Conservation (phyloP, 2,329 filamentous ascomycete species). For the Clonostachys byssicola region DNA sequence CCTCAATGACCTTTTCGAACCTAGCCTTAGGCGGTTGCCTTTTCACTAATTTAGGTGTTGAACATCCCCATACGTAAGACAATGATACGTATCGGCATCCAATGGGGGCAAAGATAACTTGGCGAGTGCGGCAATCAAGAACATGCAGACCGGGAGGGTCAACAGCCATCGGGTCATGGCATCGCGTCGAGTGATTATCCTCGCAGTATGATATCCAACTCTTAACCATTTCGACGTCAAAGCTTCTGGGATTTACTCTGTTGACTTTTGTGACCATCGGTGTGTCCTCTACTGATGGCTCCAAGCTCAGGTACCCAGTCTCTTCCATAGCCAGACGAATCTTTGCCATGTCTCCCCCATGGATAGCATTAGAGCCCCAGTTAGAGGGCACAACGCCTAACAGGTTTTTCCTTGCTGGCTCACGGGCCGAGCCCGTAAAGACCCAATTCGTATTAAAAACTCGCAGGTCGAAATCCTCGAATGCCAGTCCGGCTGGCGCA, state of each 20-base stretch:
- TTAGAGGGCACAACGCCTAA: too few species aligned
- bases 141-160: background rate
- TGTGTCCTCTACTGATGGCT: too few species aligned
- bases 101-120: background rate
- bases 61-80: background rate
- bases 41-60: background rate
- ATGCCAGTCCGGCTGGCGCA: too few species aligned
- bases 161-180: background rate
- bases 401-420: too few species aligned
- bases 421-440: too few species aligned
- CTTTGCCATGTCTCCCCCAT: too few species aligned
- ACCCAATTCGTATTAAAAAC: too few species aligned
- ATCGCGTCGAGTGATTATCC: background rate
- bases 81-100: background rate
- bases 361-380: too few species aligned
- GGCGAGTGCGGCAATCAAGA: background rate
- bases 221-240: background rate
- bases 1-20: conserved; percentile 1
- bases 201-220: background rate
- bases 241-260: background rate
- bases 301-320: too few species aligned
- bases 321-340: too few species aligned
- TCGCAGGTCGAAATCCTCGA: too few species aligned
- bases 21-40: background rate
- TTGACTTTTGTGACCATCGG: background rate